phyloP scores from a whole-genome alignment of 2,329 filamentous ascomycete species.

The Clarireedia sp. region DNA sequence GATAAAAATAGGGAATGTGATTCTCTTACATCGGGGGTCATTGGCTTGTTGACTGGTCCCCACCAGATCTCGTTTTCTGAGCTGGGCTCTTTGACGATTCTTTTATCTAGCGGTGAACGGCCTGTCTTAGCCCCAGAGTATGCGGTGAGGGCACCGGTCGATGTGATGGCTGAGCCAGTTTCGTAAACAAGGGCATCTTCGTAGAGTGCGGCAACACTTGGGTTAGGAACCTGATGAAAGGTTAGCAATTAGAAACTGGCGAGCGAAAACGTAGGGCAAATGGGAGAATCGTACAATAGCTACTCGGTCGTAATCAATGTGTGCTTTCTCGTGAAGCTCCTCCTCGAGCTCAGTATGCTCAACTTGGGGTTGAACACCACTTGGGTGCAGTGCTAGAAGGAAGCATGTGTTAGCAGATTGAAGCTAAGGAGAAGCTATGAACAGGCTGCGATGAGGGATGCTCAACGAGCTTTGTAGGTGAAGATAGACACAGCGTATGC shows the following conservation, averaged over 20 bases:
- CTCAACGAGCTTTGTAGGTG: not conserved
- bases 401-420: not conserved
- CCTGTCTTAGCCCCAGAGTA: constrained; percentile 99
- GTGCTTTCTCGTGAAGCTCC: constrained; percentile 91
- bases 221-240: constrained; percentile 63
- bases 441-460: constrained; percentile 36
- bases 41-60: constrained; percentile 91
- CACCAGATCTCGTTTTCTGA: constrained; percentile 87
- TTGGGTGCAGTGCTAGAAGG: constrained; percentile 20
- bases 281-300: constrained; percentile 67
- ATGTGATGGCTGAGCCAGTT: constrained; percentile 94
- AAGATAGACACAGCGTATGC: no score
- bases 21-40: constrained; percentile 82
- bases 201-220: constrained; percentile 81
- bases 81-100: constrained; percentile 83
- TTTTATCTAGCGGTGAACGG: constrained; percentile 93
- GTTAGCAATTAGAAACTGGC: constrained; percentile 8
- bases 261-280: not conserved
- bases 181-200: constrained; percentile 99
- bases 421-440: constrained; percentile 31
- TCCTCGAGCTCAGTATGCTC: constrained; percentile 97
- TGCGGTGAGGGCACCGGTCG: constrained; percentile 86
- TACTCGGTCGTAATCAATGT: constrained; percentile 98
- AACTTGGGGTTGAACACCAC: constrained; percentile 36
- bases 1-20: not conserved